A percentile compares a stretch with the other conserved stretches of the same genome.
These are phyloP conservation scores for Quercus gilva DNA, from an alignment of 306 rosid species.

Conservation along the genomic window DNA sequence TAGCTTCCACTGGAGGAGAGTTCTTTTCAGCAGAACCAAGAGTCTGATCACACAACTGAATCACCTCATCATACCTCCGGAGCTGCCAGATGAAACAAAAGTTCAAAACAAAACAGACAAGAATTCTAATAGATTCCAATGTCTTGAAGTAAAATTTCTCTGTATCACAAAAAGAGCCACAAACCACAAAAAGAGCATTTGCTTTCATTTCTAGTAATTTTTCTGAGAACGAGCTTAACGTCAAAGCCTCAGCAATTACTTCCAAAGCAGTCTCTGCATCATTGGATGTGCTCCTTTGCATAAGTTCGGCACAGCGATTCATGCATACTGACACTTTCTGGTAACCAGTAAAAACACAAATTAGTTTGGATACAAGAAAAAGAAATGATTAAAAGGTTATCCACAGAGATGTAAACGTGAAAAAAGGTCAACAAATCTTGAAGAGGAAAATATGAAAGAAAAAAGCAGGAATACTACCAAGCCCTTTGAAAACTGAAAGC, in stretches of 20 bases:
- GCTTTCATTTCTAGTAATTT: slow-evolving; percentile 90
- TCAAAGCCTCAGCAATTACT: slow-evolving; percentile 65
- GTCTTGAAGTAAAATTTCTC: slow-evolving; percentile 17
- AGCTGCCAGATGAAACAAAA: slow-evolving; percentile 54
- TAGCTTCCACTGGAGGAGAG: slow-evolving; percentile 35
- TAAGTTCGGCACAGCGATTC: slow-evolving; percentile 53
- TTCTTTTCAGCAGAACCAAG: slow-evolving; percentile 83
- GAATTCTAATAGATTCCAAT: slow-evolving; percentile 17
- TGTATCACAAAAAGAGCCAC: slow-evolving; percentile 31
- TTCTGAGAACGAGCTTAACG: slow-evolving; percentile 69
- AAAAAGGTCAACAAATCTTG: background rate
- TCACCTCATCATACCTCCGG: slow-evolving; percentile 78
- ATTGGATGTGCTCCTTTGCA: slow-evolving; percentile 52
- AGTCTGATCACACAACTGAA: slow-evolving; percentile 73
- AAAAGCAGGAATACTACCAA: background rate
- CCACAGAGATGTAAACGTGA: slow-evolving; percentile 1
- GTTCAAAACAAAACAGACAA: slow-evolving; percentile 22
- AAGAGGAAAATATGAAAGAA: background rate
- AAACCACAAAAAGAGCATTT: slow-evolving; percentile 73
- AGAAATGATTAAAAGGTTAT: background rate
- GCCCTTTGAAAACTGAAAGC: background rate
- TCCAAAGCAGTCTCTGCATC: slow-evolving; percentile 62
- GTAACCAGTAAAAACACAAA: slow-evolving; percentile 30
- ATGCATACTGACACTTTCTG: slow-evolving; percentile 76
- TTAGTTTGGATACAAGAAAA: slow-evolving; percentile 25